Percentiles rank a stretch among this genome's conserved stretches.
phyloP scores from a whole-genome alignment of 768 basidiomycete species.

The Boletus speciosus region DNA sequence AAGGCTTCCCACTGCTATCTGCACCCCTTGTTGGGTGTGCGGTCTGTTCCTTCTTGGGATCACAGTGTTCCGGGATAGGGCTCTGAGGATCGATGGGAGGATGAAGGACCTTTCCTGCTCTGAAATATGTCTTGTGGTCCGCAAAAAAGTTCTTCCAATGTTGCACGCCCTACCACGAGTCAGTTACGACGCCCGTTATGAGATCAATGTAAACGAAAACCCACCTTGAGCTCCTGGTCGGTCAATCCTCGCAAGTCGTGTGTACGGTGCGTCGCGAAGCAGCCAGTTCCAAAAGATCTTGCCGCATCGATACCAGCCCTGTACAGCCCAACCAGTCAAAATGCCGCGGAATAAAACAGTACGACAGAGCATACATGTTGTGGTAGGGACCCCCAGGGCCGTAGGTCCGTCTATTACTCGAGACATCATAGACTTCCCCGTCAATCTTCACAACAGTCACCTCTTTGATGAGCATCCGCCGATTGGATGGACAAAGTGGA shows the following conservation, averaged over 20 bases:
- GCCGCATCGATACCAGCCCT: conserved; percentile 88
- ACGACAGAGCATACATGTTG: conserved; percentile 47
- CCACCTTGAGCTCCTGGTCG: conserved; percentile 66
- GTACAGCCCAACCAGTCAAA: conserved; percentile 26
- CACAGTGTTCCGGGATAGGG: conserved; percentile 73
- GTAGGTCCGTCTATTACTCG: conserved; percentile 69
- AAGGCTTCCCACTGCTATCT: conserved; percentile 29
- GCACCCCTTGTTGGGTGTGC: conserved; percentile 28
- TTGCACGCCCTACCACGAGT: conserved; percentile 53
- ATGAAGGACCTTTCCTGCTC: conserved; percentile 75
- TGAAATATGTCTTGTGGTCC: conserved; percentile 74
- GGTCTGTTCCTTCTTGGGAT: conserved; percentile 51
- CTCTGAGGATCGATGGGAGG: conserved; percentile 71
- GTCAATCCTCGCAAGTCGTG: conserved; percentile 85
- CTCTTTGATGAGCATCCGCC: conserved; percentile 1
- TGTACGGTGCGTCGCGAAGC: conserved; percentile 86
- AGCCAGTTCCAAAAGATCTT: conserved; percentile 89
- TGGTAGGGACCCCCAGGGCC: conserved; percentile 87
- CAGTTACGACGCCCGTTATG: background rate
- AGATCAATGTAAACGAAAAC: conserved; percentile 22
- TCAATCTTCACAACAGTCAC: conserved; percentile 59
- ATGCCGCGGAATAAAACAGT: conserved; percentile 16
- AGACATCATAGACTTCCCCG: conserved; percentile 90
- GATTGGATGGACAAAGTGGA: conserved; percentile 9
- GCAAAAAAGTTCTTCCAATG: conserved; percentile 92